Base-by-base conservation (phyloP, 192 early-diverging fungal species). In the Phycomyces nitens region DNA sequence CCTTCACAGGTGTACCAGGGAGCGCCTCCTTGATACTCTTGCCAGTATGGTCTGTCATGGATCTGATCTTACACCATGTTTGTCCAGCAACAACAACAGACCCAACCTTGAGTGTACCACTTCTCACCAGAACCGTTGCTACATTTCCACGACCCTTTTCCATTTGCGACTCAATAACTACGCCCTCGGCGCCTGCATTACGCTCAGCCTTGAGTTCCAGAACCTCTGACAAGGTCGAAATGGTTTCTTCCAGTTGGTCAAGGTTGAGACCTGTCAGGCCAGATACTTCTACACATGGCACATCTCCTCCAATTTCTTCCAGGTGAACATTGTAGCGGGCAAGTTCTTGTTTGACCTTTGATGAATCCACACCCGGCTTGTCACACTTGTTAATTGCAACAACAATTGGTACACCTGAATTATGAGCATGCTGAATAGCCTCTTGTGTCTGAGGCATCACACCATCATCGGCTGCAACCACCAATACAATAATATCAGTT, bases 311-410 rank as follows among this genome's bases (percentile, higher is more conserved):
- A 56, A 89, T 77, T 16, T 95, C 94, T 69, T 98, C 96, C 9
- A 95, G 77, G 18, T 92, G 84, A n/a, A 98, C 72, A 23, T 88
- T 89, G 53, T 96, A 75, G 54, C 81, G 70, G 53, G 95, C 69
- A 18, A 98, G 76, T 11, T 82, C 85, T 66, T 94, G 76, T 56
- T 84, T 77, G 16, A 83, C 80, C 20, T 64, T 76, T 38, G 73
- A 74, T 3, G 87, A 75, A 26, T 92, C 81, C 1, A 83, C 88
- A 4, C 88, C 89, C 20, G 87, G 89, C 65, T 94, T 97, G 77
- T 99, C 96, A 71, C 95, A 96, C 74, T 99, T 99, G 84, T 96
- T 99, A 59, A 99, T 89, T 0, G 96, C 96, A 0, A 99, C 94
- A 63, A 99, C 87, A 41, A 99, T 86, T 20, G 95, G 94, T 18